Base-by-base conservation (phyloP, 192 early-diverging fungal species). In the Coemansia sp. region DNA sequence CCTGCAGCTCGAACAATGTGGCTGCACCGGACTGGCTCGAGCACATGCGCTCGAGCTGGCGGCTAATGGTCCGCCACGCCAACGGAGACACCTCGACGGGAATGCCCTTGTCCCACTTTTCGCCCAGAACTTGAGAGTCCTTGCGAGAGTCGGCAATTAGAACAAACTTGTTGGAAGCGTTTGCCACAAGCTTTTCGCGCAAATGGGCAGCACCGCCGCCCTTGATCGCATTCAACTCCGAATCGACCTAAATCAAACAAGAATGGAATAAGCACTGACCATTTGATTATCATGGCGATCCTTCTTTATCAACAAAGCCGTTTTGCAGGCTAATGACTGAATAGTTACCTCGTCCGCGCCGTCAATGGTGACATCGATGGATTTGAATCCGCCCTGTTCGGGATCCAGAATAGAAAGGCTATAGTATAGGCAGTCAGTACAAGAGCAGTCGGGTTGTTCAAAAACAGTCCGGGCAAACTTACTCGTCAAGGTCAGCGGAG, bases 201-300 rank as follows among this genome's bases (percentile, higher is more conserved):
- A 98, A 76, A 54, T 98, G 95, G 54, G 93, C 94, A 24, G 81
- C 95, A 56, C 95, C 95, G 23, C 95, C 95, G 21, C 95, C 94
- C 82, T 98, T 98, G 81, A 98, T 98, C 19, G 87, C 91, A 73
- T 96, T 95, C 64, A 96, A 79, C 63, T 87, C 73, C 11, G 88
- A 60, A 65, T 98, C 95, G 29, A 90, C 87, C 90, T 85, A 78
- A 5, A 54, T 3, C 15, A 56, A n/a, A 43, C 32, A 27, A 47
- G 7, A 24, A 12, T 17, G 10, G 10, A 57, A 19, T 29, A 15
- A 12, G 12, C 52, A 25, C 52, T 22, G 23, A 54, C 21, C 19
- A 27, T 35, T 35, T 35, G 32, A 27, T 5, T 27, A 9, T 11
- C 2, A 11, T 54, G 52, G 21, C 23, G 14, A 12, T 17, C 52